Evolutionary conservation across 176 grass and related monocot species (phyloP).

Genomic region (Paspalum notatum): DNA sequence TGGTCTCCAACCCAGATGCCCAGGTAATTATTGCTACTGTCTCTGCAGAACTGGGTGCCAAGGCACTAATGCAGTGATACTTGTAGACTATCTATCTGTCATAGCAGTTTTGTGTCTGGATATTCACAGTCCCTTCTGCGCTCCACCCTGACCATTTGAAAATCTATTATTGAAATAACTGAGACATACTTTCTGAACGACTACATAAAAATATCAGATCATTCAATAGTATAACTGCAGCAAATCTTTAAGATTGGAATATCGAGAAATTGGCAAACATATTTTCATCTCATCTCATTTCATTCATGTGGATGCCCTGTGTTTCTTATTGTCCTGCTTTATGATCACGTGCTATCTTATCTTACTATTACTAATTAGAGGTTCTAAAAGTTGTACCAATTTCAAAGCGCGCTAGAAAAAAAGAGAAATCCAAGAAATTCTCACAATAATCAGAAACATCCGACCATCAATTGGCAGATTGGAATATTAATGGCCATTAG

Average conservation of each 20-base stretch:
- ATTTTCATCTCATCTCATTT: not conserved
- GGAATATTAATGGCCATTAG: no score
- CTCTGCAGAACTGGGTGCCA: not conserved
- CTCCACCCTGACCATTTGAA: not conserved
- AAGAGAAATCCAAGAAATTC: no score
- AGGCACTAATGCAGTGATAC: not conserved
- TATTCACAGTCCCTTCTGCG: not conserved
- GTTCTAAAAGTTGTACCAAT: no score
- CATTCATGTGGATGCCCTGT: no score
- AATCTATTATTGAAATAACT: not conserved
- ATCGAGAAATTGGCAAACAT: not conserved
- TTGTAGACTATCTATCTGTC: not conserved
- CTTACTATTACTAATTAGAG: no score
- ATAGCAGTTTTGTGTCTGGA: not conserved
- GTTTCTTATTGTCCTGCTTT: conserved; percentile 1
- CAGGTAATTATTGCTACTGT: conserved; percentile 65
- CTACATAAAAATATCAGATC: not conserved
- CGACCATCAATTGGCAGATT: no score
- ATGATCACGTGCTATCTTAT: not conserved
- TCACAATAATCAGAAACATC: no score
- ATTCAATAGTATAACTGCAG: not conserved
- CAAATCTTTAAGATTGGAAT: not conserved
- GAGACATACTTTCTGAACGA: not conserved
- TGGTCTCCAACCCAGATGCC: conserved; percentile 72
- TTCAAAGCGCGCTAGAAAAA: no score